Percentiles rank a stretch among this genome's conserved stretches.
Conservation (phyloP, 2,329 filamentous ascomycete genomes). For the Alternaria gansuensis region DNA sequence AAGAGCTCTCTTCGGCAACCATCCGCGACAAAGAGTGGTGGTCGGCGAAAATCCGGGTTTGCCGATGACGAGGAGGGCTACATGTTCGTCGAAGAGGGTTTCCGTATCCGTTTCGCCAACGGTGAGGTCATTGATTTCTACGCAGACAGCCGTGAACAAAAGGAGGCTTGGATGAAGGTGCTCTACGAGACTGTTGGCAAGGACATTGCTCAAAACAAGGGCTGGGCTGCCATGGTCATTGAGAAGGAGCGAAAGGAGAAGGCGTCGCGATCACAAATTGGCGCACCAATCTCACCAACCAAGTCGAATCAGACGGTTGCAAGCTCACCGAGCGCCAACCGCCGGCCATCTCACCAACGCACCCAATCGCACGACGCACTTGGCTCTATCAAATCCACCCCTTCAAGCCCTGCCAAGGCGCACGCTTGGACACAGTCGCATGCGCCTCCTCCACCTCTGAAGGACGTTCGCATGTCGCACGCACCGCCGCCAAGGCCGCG, state of each 20-base stretch:
- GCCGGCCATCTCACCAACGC: slow-evolving; percentile 38
- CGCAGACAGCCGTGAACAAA: slow-evolving; percentile 85
- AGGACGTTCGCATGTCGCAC: slow-evolving; percentile 39
- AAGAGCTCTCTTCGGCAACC: slow-evolving; percentile 83
- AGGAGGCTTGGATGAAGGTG: slow-evolving; percentile 94
- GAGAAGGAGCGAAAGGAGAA: slow-evolving; percentile 55
- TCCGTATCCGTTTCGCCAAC: slow-evolving; percentile 98
- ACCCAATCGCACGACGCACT: slow-evolving; percentile 44
- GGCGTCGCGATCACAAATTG: slow-evolving; percentile 33
- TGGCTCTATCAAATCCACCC: slow-evolving; percentile 32
- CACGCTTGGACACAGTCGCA: slow-evolving; percentile 48
- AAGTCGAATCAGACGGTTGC: slow-evolving; percentile 32
- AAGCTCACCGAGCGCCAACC: slow-evolving; percentile 20
- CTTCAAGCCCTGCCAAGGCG: slow-evolving; percentile 44
- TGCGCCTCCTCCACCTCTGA: slow-evolving; percentile 44
- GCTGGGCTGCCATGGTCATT: slow-evolving; percentile 70
- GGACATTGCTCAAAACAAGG: slow-evolving; percentile 59
- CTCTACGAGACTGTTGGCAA: slow-evolving; percentile 75
- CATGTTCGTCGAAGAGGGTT: slow-evolving; percentile 99
- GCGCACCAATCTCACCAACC: slow-evolving; percentile 34
- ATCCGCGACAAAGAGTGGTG: slow-evolving; percentile 76
- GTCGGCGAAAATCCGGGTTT: slow-evolving; percentile 90
- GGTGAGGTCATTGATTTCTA: slow-evolving; percentile 99
- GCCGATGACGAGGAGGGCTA: slow-evolving; percentile 98
- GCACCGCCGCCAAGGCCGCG: slow-evolving; percentile 46